A percentile compares a stretch with the other conserved stretches of the same genome.
Evolutionary conservation across 441 rosid species (phyloP).

Genomic region (Biscutella auriculata): DNA sequence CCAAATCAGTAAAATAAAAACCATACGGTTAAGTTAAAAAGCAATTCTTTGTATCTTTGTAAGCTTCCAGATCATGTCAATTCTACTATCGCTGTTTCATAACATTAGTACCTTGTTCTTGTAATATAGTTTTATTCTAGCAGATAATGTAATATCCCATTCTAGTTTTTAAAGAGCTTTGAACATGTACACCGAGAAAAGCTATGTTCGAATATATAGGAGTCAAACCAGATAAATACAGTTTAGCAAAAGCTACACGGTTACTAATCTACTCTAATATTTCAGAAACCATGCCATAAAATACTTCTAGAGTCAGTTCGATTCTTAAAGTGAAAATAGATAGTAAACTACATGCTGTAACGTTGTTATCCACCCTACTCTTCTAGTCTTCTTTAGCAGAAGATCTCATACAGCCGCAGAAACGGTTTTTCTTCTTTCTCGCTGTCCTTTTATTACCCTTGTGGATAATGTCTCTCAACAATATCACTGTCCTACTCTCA

Average conservation of each 20-base stretch:
- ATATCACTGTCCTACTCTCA: constrained; percentile 43
- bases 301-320: constrained; percentile 17
- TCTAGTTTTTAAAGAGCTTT: constrained; percentile 13
- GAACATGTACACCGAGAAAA: neutral
- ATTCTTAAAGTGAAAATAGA: constrained; percentile 12
- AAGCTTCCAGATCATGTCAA: constrained; percentile 36
- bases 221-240: constrained; percentile 20
- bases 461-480: constrained; percentile 61
- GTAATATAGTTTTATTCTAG: constrained; percentile 11
- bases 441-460: constrained; percentile 42
- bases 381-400: constrained; percentile 7
- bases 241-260: constrained; percentile 14
- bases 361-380: constrained; percentile 18
- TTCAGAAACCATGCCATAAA: constrained; percentile 4
- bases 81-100: constrained; percentile 16
- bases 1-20: constrained; percentile 18
- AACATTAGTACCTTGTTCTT: constrained; percentile 4
- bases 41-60: constrained; percentile 7
- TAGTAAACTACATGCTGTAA: constrained; percentile 12
- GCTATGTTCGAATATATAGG: neutral
- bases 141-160: constrained; percentile 10
- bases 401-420: constrained; percentile 60
- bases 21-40: neutral
- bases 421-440: constrained; percentile 47
- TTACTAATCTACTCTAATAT: constrained; percentile 6